Conservation (phyloP, 2,329 filamentous ascomycete genomes). For the Trichophyton mentagrophytes region DNA sequence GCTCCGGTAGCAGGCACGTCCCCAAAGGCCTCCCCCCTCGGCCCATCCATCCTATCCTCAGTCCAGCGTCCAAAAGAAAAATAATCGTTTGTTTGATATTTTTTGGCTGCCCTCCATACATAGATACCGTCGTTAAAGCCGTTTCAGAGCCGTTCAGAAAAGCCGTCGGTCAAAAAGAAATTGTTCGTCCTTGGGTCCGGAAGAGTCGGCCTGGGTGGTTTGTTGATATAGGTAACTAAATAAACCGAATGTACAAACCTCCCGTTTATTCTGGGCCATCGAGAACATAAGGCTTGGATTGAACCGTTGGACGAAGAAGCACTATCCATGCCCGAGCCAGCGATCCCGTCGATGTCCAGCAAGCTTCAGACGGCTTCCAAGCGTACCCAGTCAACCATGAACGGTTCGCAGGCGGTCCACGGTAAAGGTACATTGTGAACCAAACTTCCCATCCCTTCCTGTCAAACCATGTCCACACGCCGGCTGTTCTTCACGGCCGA, state of each 20-base stretch:
- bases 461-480: no score
- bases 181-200: neutral
- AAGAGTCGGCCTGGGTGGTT: neutral
- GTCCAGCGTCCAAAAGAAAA: neutral
- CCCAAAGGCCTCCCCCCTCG: no score
- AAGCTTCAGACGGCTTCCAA: conserved; percentile 15
- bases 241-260: neutral
- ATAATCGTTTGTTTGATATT: neutral
- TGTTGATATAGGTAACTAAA: conserved; percentile 2
- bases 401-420: neutral
- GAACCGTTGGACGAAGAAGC: neutral
- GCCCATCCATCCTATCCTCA: neutral
- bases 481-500: neutral
- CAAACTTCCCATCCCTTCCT: neutral
- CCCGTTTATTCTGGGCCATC: neutral
- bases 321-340: neutral
- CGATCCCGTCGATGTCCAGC: neutral
- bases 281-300: neutral
- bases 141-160: neutral
- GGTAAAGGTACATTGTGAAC: neutral
- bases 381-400: conserved; percentile 5
- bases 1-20: conserved; percentile 1
- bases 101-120: neutral
- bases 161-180: neutral
- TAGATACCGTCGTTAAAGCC: no score